phyloP scores from a whole-genome alignment of 2,329 filamentous ascomycete genomes.

The Verticillium dahliae region DNA sequence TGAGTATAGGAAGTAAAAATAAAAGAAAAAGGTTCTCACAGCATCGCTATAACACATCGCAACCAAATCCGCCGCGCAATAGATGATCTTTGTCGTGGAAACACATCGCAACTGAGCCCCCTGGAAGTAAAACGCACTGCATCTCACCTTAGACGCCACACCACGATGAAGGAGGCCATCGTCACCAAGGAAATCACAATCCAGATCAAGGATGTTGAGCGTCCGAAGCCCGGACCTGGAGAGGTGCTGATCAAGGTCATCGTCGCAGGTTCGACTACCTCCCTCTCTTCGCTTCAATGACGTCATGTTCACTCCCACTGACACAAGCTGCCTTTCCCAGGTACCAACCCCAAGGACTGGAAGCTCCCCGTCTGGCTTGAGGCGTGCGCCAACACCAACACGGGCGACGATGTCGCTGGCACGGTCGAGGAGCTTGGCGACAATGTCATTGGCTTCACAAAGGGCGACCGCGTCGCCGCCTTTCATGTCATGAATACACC shows the following conservation, averaged over 20 bases:
- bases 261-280: slow-evolving; percentile 6
- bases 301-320: background rate
- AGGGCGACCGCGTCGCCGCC: slow-evolving; percentile 39
- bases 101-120: too few species aligned
- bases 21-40: too few species aligned
- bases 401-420: slow-evolving; percentile 18
- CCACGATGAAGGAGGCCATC: slow-evolving; percentile 12
- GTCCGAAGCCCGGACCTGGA: slow-evolving; percentile 11
- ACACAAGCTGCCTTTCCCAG: slow-evolving; percentile 3
- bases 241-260: slow-evolving; percentile 15
- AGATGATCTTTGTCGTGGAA: too few species aligned
- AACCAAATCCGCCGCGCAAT: background rate
- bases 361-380: slow-evolving; percentile 11
- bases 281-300: background rate
- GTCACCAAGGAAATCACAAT: slow-evolving; percentile 6
- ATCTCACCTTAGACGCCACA: background rate
- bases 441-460: slow-evolving; percentile 9
- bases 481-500: slow-evolving; percentile 45
- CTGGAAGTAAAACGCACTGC: too few species aligned
- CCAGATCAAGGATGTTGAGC: slow-evolving; percentile 7
- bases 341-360: slow-evolving; percentile 21
- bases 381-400: slow-evolving; percentile 11
- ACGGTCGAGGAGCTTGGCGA: slow-evolving; percentile 13
- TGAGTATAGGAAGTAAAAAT: background rate
- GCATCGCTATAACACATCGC: background rate